Percentiles rank a stretch among this genome's conserved stretches.
Evolutionary conservation across 352 stramenopile genomes (phyloP).

Genomic region (Phytopythium delawarense): DNA sequence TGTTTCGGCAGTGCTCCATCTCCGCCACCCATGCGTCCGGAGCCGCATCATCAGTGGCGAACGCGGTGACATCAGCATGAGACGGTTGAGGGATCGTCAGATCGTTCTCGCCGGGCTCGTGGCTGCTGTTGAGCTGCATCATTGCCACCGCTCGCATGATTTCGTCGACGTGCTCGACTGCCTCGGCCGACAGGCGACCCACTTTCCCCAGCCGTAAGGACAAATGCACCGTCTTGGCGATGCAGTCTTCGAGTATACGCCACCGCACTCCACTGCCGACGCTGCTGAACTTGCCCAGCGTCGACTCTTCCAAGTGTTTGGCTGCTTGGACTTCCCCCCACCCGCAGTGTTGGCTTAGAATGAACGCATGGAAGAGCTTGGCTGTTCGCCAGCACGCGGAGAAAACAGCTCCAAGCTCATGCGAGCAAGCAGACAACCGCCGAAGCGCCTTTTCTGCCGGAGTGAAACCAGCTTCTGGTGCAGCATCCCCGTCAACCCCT

Average conservation of each 20-base stretch:
- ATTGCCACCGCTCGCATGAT: constrained; percentile 67
- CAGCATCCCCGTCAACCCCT: constrained; percentile 24
- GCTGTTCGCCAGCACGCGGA: constrained; percentile 51
- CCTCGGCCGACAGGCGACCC: constrained; percentile 56
- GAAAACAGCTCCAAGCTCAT: constrained; percentile 45
- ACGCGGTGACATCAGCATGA: constrained; percentile 10
- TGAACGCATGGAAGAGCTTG: constrained; percentile 68
- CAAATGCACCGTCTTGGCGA: constrained; percentile 72
- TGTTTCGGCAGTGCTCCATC: constrained; percentile 62
- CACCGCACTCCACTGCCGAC: constrained; percentile 58
- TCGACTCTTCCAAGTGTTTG: constrained; percentile 67
- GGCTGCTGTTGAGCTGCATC: constrained; percentile 74
- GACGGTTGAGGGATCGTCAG: constrained; percentile 16
- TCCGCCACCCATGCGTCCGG: constrained; percentile 53
- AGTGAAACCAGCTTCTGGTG: constrained; percentile 13
- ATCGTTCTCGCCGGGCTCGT: constrained; percentile 47
- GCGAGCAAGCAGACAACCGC: constrained; percentile 34
- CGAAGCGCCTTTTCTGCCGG: constrained; percentile 23
- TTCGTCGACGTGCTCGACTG: constrained; percentile 76
- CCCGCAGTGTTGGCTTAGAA: constrained; percentile 60
- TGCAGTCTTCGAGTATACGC: constrained; percentile 64
- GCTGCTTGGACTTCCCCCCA: constrained; percentile 64
- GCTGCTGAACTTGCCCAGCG: constrained; percentile 61
- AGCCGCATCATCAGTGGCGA: constrained; percentile 11
- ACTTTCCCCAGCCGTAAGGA: constrained; percentile 62